A percentile compares a stretch with the other conserved stretches of the same genome.
These are phyloP conservation scores for Vararia minispora DNA, from an alignment of 768 basidiomycete species.

Conservation along the genomic window DNA sequence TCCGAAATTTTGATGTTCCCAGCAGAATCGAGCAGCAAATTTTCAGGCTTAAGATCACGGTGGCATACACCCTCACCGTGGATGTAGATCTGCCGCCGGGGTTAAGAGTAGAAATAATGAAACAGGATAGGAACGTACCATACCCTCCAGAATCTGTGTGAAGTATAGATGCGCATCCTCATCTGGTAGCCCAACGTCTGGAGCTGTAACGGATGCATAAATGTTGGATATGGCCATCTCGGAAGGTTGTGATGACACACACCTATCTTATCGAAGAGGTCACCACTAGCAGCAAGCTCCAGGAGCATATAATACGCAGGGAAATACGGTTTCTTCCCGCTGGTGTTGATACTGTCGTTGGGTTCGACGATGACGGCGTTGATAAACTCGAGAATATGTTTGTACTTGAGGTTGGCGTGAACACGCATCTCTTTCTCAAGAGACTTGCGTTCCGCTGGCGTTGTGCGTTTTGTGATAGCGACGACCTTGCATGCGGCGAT, in stretches of 20 bases:
- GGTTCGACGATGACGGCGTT: conserved; percentile 66
- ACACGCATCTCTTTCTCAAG: conserved; percentile 90
- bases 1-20: conserved; percentile 90
- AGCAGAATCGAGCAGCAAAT: conserved; percentile 73
- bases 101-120: conserved; percentile 1
- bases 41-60: conserved; percentile 95
- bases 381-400: conserved; percentile 75
- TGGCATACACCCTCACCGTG: conserved; percentile 89
- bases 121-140: conserved; percentile 37
- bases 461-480: conserved; percentile 47
- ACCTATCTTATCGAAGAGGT: conserved; percentile 99
- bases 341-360: conserved; percentile 36
- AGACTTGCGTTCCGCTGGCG: conserved; percentile 61
- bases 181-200: conserved; percentile 79
- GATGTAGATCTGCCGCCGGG: conserved; percentile 53
- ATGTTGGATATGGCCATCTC: background rate
- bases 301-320: conserved; percentile 89
- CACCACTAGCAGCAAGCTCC: conserved; percentile 88
- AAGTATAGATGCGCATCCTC: conserved; percentile 90
- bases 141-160: conserved; percentile 69
- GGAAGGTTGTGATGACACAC: conserved; percentile 18
- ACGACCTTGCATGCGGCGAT: conserved; percentile 88
- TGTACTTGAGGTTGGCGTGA: conserved; percentile 69
- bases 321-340: conserved; percentile 31
- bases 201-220: conserved; percentile 40